Percentiles rank a stretch among this genome's conserved stretches.
Evolutionary conservation across 176 grass and related monocot genomes (phyloP).

Genomic region (Musa troglodytarum): DNA sequence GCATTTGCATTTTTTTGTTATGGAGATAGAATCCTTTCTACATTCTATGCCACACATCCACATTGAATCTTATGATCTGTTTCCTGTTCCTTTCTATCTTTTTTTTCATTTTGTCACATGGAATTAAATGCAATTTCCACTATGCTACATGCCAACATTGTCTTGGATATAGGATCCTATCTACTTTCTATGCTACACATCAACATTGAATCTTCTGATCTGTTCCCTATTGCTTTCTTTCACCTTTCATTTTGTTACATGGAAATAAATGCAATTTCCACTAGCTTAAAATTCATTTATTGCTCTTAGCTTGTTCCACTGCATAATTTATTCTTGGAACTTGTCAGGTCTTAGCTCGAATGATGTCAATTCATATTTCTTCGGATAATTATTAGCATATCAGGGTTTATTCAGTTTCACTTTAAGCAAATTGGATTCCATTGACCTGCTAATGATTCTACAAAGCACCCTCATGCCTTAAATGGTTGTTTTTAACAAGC

Average conservation of each 20-base stretch:
- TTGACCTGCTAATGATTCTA: not conserved
- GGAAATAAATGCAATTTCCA: not conserved
- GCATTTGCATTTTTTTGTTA: not conserved
- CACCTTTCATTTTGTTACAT: not conserved
- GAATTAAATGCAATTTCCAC: not conserved
- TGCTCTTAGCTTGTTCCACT: not conserved
- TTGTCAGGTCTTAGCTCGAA: not conserved
- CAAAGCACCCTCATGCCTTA: not conserved
- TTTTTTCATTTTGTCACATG: not conserved
- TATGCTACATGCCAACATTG: too few relatives aligned
- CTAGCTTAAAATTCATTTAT: not conserved
- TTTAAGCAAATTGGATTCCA: not conserved
- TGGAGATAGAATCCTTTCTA: not conserved
- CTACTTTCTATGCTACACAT: too few relatives aligned
- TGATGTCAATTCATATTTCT: not conserved
- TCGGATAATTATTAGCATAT: not conserved
- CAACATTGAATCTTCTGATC: too few relatives aligned
- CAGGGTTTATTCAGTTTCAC: not conserved
- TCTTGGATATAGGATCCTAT: too few relatives aligned
- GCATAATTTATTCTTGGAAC: not conserved
- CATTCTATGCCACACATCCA: not conserved
- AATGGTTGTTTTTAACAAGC: too few relatives aligned
- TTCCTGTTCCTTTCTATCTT: not conserved
- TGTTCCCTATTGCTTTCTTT: too few relatives aligned
- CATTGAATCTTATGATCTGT: not conserved